These are phyloP conservation scores for Teratosphaeria gauchensis DNA, from an alignment of 2,329 filamentous ascomycete species.

Conservation along the genomic window DNA sequence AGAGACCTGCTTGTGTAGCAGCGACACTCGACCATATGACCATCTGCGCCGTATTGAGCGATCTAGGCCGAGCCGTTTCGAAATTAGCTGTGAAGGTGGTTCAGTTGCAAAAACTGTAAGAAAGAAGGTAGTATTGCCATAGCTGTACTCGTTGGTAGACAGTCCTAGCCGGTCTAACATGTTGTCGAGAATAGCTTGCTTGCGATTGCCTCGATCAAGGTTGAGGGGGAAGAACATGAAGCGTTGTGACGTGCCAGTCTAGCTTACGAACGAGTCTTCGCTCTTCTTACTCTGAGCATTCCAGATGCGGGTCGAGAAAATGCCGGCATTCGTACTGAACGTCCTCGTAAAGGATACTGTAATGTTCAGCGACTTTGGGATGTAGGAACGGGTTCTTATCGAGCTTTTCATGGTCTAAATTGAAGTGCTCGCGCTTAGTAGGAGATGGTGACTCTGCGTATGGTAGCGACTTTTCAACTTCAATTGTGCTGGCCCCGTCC, in stretches of 20 bases:
- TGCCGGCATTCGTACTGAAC: slow-evolving; percentile 47
- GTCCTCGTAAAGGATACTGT: slow-evolving; percentile 40
- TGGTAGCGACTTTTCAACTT: background rate
- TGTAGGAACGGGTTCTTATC: slow-evolving; percentile 36
- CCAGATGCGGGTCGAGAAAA: slow-evolving; percentile 47
- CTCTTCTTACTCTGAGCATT: slow-evolving; percentile 50
- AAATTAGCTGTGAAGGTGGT: slow-evolving; percentile 32
- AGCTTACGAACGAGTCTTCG: slow-evolving; percentile 46
- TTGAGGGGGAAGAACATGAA: slow-evolving; percentile 47
- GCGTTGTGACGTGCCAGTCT: slow-evolving; percentile 37
- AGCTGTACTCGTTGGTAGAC: slow-evolving; percentile 42
- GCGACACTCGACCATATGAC: slow-evolving; percentile 38
- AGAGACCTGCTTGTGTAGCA: slow-evolving; percentile 24
- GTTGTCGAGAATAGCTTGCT: slow-evolving; percentile 21
- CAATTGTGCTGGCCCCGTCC: background rate
- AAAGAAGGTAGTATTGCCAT: slow-evolving; percentile 53
- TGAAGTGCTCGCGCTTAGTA: background rate
- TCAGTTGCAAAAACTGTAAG: slow-evolving; percentile 59
- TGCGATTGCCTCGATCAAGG: slow-evolving; percentile 43
- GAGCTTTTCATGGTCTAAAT: background rate
- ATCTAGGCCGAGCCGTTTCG: slow-evolving; percentile 36
- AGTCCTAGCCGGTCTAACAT: slow-evolving; percentile 42
- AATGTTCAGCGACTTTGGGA: slow-evolving; percentile 44
- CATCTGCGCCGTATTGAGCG: slow-evolving; percentile 32
- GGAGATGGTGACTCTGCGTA: background rate